Base-by-base conservation (phyloP, 164 flowering plant species). In the Nymphaea thermarum region DNA sequence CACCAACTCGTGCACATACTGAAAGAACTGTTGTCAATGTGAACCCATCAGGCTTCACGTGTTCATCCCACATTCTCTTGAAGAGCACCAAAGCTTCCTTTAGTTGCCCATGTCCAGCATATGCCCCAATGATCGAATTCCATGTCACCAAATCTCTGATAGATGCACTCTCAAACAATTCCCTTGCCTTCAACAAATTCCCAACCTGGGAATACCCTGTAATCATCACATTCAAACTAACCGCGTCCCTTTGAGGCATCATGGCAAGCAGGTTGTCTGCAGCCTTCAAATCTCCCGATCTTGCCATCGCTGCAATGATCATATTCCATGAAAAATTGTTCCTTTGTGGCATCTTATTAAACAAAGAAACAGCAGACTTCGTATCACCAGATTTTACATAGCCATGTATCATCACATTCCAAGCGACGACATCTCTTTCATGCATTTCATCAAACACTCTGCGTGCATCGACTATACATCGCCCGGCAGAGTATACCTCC, bases 1-100 rank as follows among this genome's bases (percentile, higher is more conserved):
- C 83, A 67, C 98, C 96, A 65, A 81, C 75, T 45, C 85, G 81
- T 0, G 88, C 85, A 74, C 95, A 88, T 3, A 75, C 86, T 60
- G 77, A 68, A 55, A 88, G 72, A 17, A 85, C 70, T 8, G 88
- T 81, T 11, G 89, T 80, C 72, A 90, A 88, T 2, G 95, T 86
- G 71, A 77, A 87, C 66, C 78, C 82, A 86, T 84, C 63, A 1
- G 93, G 93, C 45, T 85, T 80, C 53, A 82, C 64, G 43, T 75
- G 68, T 1, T 80, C 72, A 15, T 60, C 70, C 3, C 82, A 73
- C 87, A 84, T 89, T 79, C 72, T 71, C 63, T 6, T 45, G 55
- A 79, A 77, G 2, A 78, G 25, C 42, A 66, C 65, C 11, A 90
- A 57, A 3, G 85, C 93, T 70, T 84, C 88, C 69, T 71, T 63